Evolutionary conservation across 1,284 basidiomycete species (phyloP), one percentile per base, ranked within the genome.

Genomic region (Malassezia furfur): DNA sequence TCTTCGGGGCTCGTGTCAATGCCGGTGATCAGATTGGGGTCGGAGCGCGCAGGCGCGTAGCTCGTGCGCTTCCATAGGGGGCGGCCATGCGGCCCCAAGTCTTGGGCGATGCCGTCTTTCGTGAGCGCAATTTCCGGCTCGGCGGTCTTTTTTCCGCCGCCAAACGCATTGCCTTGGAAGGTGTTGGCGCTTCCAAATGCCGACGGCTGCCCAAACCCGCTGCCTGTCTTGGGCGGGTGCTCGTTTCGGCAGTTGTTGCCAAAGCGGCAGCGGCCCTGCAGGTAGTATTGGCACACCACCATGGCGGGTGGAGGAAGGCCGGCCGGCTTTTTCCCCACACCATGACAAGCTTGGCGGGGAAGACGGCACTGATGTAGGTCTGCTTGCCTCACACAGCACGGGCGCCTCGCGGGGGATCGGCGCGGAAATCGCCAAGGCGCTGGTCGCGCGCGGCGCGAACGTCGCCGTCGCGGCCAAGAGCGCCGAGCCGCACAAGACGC

Each of bases 381-480:
- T 1, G 21, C n/a, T n/a, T 15, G 19, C 30, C 50, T 51, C 15
- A 51, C 31, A 1, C 48, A 69, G 62, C 54, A 69, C 68, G 3
- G 68, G 68, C 32, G 68, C 65, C 0, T 60, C 57, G 1, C 59
- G 68, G 2, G 68, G 68, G 2, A 71, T 71, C 37, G 68, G 68
- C 15, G 63, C 69, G 15, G 62, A 64, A 34, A 68, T 71, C 40
- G 67, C 62, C 39, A 61, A 59, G 38, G 47, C 52, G 10, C 57
- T 72, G 6, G 69, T 66, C 3, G 28, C 50, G 5, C 60, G 59
- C 5, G 70, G 70, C 1, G 63, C 63, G 45, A 68, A 68, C 37
- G 66, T 73, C 8, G 62, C 66, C 4, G 64, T 72, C 7, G 69
- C 69, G 0, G 68, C 67, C 32, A 70, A 69, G 43, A 65, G 58